These are phyloP conservation scores for Passiflora organensis DNA, from an alignment of 345 rosid species.

Conservation along the genomic window DNA sequence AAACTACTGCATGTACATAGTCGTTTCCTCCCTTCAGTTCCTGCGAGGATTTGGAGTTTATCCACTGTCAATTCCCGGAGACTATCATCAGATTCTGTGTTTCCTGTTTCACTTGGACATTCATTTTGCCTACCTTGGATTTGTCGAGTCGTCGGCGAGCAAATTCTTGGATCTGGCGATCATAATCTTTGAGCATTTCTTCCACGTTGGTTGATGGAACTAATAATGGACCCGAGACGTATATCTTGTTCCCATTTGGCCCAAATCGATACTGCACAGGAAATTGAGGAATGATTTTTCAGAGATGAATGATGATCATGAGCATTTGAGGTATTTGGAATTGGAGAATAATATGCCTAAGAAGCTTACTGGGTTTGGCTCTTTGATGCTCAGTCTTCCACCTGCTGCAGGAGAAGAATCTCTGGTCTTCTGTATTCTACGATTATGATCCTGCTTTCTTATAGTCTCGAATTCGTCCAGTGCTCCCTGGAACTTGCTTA, in stretches of 20 bases:
- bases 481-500: conserved; percentile 22
- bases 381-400: conserved; percentile 30
- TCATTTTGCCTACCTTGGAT: conserved; percentile 25
- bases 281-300: no score
- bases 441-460: conserved; percentile 32
- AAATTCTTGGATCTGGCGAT: conserved; percentile 64
- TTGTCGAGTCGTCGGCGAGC: conserved; percentile 46
- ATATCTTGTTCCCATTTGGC: conserved; percentile 64
- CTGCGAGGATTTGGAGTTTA: conserved; percentile 4
- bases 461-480: conserved; percentile 18
- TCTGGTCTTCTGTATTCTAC: conserved; percentile 16
- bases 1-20: no score
- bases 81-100: conserved; percentile 6
- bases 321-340: no score
- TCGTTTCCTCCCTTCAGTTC: no score
- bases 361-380: conserved; percentile 41
- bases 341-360: no score
- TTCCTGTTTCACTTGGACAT: conserved; percentile 15
- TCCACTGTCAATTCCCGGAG: not conserved
- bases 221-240: conserved; percentile 77
- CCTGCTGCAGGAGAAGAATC: conserved; percentile 31
- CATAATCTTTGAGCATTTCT: conserved; percentile 88
- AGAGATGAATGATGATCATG: no score
- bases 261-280: conserved; percentile 49
- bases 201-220: conserved; percentile 69